Evolutionary conservation across 2,329 filamentous ascomycete species (phyloP), one percentile per base, ranked within the genome.

Genomic region (Plenodomus lindquistii): DNA sequence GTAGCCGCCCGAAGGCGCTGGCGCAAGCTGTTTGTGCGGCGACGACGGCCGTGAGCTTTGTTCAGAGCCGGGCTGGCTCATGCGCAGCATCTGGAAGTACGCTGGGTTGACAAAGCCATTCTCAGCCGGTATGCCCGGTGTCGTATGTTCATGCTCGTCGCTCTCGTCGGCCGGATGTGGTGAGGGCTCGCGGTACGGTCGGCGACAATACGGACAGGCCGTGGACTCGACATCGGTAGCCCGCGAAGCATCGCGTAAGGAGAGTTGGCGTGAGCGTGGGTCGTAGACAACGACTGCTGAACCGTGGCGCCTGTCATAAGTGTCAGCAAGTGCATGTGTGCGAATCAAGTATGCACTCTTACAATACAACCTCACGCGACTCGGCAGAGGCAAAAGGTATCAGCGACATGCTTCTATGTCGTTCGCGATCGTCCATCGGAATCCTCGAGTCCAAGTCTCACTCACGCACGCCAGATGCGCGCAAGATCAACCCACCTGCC

Each of bases 211-310:
- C n/a, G 95, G 94, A 67, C 95, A 99, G 13, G 92, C 85, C 49
- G 84, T 70, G 21, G 80, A 70, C 44, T 85, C 83, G 48, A 91
- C 64, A 22, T 75, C 76, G 51, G 79, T 73, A 44, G 71, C 72
- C 49, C 73, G 73, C 18, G 81, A 76, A 29, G 81, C 78, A 60
- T 81, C 85, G 52, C 89, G 87, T 42, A 97, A 87, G 60, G 91
- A 90, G 56, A 99, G 84, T 62, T 92, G 89, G 55, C 87, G 87
- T 6, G 92, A 96, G 22, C 85, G 81, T 39, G 86, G 88, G 74
- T 99, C 93, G 66, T 89, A 92, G 31, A 97, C 86, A 37, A 99
- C 94, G 48, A 99, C 86, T 18, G 92, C 88, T 75, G 96, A 91
- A 67, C 90, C 88, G 72, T 97, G 91, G 54, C 93, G 94, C 43